Evolutionary conservation across 345 rosid genomes (phyloP), one percentile per base, ranked within the genome.

Genomic region (Melaleuca alternifolia): DNA sequence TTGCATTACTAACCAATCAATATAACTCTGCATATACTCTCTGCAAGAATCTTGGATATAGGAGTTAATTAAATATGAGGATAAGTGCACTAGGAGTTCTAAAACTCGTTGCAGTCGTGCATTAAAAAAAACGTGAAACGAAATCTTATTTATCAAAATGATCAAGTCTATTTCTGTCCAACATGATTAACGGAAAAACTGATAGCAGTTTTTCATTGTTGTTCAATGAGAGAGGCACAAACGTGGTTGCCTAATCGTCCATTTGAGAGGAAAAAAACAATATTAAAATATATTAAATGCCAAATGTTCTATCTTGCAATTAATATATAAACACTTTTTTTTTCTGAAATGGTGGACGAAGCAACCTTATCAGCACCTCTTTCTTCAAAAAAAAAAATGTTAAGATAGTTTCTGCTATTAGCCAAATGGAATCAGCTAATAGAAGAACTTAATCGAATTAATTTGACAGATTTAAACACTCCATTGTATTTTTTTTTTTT

Each of bases 1-100:
- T 62, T 30, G 30, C 76, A 15, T 28, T 33, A 7, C 15, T 33
- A 8, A 33, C 20, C 21, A 62, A 15, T 30, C 37, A 14, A 33
- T 41, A 30, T 62, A 33, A 62, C 10, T 62, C 76, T 9, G 37
- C 76, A 62, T 2, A 30, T 30, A 33, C n/a, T n/a, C 51, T 56
- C 71, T 86, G 20, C 85, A 86, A 88, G 46, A 15, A 53, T 56
- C 87, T 52, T 87, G 84, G 21, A 62, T 62, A 7, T 21, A 15
- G 5, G 44, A 30, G 23, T 18, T 3, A 7, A 62, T 14, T 7
- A 62, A 41, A 62, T 28, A 62, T 62, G 7, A 15, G 4, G 11
- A 62, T 62, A 14, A 62, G 41, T 30, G 3, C 76, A 62, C 28
- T 0, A 7, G 9, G 28, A 61, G 20, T 30, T 21, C 6, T 3